Conservation (phyloP, 768 basidiomycete species). For the Thelephora ganbajun region DNA sequence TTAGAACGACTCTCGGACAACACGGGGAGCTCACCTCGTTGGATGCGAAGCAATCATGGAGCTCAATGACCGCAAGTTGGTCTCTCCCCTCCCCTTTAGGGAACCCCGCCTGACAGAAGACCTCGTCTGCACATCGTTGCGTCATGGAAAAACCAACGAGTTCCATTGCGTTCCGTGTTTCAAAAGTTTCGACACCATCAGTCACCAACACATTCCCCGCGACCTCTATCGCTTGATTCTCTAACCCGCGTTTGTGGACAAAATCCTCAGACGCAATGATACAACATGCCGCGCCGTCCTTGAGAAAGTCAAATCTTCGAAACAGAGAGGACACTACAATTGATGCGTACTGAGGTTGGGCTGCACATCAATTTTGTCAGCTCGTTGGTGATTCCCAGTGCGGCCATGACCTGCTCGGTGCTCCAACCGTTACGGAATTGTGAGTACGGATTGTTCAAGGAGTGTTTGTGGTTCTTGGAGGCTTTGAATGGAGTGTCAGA, state of each 20-base stretch:
- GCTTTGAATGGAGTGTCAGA: constrained; percentile 24
- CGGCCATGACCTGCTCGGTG: constrained; percentile 50
- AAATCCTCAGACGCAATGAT: constrained; percentile 71
- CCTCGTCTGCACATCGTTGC: constrained; percentile 49
- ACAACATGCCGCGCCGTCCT: constrained; percentile 70
- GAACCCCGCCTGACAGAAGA: constrained; percentile 62
- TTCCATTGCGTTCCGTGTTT: constrained; percentile 61
- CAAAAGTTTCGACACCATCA: constrained; percentile 51
- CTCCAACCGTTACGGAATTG: constrained; percentile 76
- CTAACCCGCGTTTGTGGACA: constrained; percentile 52
- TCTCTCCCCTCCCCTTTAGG: constrained; percentile 45
- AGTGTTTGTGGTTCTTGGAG: constrained; percentile 76
- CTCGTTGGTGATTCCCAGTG: constrained; percentile 57
- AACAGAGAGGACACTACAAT: background rate
- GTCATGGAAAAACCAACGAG: constrained; percentile 74
- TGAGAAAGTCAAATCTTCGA: background rate
- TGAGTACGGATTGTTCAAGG: constrained; percentile 71
- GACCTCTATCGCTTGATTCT: constrained; percentile 83
- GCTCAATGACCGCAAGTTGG: constrained; percentile 71
- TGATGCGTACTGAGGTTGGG: constrained; percentile 51
- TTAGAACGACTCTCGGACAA: background rate
- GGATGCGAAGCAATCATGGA: constrained; percentile 78
- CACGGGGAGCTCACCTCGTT: constrained; percentile 40
- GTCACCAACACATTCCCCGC: constrained; percentile 53
- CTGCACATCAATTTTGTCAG: constrained; percentile 81